phyloP scores from a whole-genome alignment of 2,329 filamentous ascomycete species.

The Phialophora expanda region DNA sequence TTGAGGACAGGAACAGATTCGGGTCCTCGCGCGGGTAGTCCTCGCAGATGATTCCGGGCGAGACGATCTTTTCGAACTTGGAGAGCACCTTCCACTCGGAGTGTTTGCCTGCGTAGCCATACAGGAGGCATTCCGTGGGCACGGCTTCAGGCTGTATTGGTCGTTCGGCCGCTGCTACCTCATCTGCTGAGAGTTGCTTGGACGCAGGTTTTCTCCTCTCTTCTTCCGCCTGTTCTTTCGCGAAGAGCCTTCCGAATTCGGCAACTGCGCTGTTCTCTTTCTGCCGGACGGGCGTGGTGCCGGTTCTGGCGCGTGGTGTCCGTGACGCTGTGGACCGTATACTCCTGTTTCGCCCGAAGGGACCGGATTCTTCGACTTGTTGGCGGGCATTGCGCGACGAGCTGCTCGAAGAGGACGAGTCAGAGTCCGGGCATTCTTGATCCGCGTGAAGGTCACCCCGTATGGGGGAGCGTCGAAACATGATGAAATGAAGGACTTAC shows the following conservation, averaged over 20 bases:
- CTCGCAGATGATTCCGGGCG: slow-evolving; percentile 77
- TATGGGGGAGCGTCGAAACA: background rate
- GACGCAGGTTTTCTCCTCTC: slow-evolving; percentile 29
- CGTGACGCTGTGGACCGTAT: slow-evolving; percentile 50
- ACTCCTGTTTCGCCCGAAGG: slow-evolving; percentile 61
- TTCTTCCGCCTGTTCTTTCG: slow-evolving; percentile 53
- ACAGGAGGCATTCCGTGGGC: slow-evolving; percentile 80
- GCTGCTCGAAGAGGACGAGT: slow-evolving; percentile 41
- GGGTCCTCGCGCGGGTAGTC: slow-evolving; percentile 90
- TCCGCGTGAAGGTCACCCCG: background rate
- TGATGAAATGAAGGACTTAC: slow-evolving; percentile 49
- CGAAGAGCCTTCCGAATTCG: slow-evolving; percentile 54
- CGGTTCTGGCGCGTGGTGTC: slow-evolving; percentile 62
- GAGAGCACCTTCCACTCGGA: slow-evolving; percentile 81
- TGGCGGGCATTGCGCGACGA: slow-evolving; percentile 58
- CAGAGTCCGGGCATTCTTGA: background rate
- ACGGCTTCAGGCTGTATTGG: slow-evolving; percentile 48
- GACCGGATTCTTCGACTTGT: slow-evolving; percentile 64
- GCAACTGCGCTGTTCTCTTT: slow-evolving; percentile 61
- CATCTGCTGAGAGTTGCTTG: slow-evolving; percentile 30
- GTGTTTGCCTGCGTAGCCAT: slow-evolving; percentile 75
- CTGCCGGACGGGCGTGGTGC: slow-evolving; percentile 58
- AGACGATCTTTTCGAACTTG: slow-evolving; percentile 76
- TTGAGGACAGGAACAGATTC: slow-evolving; percentile 70
- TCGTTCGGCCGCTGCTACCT: slow-evolving; percentile 29